Percentiles rank a stretch among this genome's conserved stretches.
Evolutionary conservation across 2,329 filamentous ascomycete species (phyloP).

Genomic region (Paramyrothecium sp.): DNA sequence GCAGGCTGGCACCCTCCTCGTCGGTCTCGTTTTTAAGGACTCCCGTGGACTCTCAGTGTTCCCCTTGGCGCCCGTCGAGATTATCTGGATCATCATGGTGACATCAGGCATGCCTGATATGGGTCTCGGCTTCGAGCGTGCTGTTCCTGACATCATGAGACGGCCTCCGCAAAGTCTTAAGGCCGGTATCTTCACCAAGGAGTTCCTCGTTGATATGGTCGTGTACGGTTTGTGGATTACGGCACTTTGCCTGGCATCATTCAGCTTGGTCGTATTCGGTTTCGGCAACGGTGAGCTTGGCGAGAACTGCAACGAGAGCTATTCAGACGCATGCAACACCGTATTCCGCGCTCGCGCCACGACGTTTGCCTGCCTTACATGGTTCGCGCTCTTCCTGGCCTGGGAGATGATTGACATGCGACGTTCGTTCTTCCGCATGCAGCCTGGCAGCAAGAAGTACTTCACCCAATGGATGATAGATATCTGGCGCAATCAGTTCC

Average conservation of each 20-base stretch:
- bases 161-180: conserved; percentile 64
- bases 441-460: conserved; percentile 58
- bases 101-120: conserved; percentile 75
- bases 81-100: conserved; percentile 81
- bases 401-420: conserved; percentile 78
- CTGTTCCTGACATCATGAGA: conserved; percentile 66
- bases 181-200: conserved; percentile 62
- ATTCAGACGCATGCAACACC: conserved; percentile 53
- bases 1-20: conserved; percentile 66
- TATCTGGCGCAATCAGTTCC: conserved; percentile 71
- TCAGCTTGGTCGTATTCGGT: conserved; percentile 63
- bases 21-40: conserved; percentile 74
- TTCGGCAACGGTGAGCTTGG: conserved; percentile 63
- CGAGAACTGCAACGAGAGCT: conserved; percentile 57
- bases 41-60: conserved; percentile 64
- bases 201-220: conserved; percentile 66
- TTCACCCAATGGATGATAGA: conserved; percentile 66
- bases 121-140: conserved; percentile 72
- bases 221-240: conserved; percentile 70
- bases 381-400: conserved; percentile 73
- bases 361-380: conserved; percentile 72
- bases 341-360: conserved; percentile 73
- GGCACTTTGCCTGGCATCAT: conserved; percentile 60
- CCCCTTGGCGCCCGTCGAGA: conserved; percentile 71
- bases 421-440: conserved; percentile 73